Conservation (phyloP, 805 yeast genomes). For the Myxozyma nipponensis region DNA sequence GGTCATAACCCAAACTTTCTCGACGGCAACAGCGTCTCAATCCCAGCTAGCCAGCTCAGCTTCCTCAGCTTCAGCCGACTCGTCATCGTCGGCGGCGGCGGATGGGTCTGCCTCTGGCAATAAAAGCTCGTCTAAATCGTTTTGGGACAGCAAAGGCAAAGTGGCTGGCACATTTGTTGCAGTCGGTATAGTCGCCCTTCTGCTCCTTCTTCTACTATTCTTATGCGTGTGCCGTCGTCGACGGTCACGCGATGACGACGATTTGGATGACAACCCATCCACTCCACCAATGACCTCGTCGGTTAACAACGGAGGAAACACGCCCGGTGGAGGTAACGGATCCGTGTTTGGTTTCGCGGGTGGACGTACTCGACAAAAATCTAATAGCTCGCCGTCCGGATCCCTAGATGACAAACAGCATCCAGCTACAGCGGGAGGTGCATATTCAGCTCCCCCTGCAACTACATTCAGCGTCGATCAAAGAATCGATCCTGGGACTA, state of each 20-base stretch:
- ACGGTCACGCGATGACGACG: conserved; percentile 26
- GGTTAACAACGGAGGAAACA: not conserved
- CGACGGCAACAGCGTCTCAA: conserved; percentile 12
- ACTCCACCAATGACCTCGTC: not conserved
- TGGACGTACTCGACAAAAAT: not conserved
- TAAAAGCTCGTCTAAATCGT: conserved; percentile 38
- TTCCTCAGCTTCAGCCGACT: conserved; percentile 13
- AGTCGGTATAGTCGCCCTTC: conserved; percentile 61
- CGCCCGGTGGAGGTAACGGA: not conserved
- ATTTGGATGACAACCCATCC: conserved; percentile 1
- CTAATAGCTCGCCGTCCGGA: conserved; percentile 6
- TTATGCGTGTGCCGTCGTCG: conserved; percentile 38
- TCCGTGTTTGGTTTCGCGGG: not conserved
- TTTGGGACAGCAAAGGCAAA: conserved; percentile 66
- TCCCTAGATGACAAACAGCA: conserved; percentile 28
- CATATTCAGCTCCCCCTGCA: conserved; percentile 24
- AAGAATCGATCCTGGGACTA: conserved; percentile 55
- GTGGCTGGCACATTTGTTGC: conserved; percentile 84
- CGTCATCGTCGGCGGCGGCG: not conserved
- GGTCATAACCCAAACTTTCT: conserved; percentile 22
- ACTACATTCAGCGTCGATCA: conserved; percentile 50
- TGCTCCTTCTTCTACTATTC: conserved; percentile 45
- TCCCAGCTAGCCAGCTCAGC: conserved; percentile 1
- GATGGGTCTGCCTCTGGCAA: conserved; percentile 4
- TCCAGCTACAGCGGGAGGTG: conserved; percentile 21